A percentile compares a stretch with the other conserved stretches of the same genome.
phyloP scores from a whole-genome alignment of 2,329 filamentous ascomycete genomes.

The Paecilomyces sp. region DNA sequence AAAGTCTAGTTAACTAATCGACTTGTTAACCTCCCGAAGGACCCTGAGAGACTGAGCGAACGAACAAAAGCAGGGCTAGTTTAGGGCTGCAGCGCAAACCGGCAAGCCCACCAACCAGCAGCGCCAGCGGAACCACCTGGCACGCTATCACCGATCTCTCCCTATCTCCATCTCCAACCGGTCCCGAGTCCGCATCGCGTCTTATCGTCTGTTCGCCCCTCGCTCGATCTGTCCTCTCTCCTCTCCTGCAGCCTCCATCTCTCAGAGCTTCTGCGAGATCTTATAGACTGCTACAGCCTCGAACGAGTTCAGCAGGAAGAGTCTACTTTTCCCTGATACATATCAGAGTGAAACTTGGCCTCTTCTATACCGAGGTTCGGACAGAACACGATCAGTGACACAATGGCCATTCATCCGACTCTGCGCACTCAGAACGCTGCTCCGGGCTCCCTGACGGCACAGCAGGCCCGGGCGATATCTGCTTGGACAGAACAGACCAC shows the following conservation, averaged over 20 bases:
- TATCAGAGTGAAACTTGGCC: neutral
- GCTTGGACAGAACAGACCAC: slow-evolving; percentile 54
- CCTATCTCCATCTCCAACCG: neutral
- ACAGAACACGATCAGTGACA: neutral
- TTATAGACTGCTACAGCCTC: neutral
- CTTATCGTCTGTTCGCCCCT: neutral
- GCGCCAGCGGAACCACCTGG: neutral
- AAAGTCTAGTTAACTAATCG: neutral
- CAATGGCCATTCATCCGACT: slow-evolving; percentile 39
- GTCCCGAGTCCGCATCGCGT: neutral
- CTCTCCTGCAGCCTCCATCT: neutral
- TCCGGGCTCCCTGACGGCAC: slow-evolving; percentile 22
- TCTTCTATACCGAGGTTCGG: neutral
- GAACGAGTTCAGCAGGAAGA: neutral
- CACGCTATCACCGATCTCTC: neutral
- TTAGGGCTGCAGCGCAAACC: neutral
- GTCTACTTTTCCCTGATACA: neutral
- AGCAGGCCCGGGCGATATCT: slow-evolving; percentile 53
- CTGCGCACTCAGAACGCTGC: slow-evolving; percentile 17
- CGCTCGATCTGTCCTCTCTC: neutral
- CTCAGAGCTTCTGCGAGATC: neutral
- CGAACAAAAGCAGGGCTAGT: neutral
- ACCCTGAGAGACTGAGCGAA: neutral
- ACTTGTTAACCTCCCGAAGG: neutral
- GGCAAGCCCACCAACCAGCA: neutral